These are phyloP conservation scores for Penicillium sp. DNA, from an alignment of 2,329 filamentous ascomycete species.

Conservation along the genomic window DNA sequence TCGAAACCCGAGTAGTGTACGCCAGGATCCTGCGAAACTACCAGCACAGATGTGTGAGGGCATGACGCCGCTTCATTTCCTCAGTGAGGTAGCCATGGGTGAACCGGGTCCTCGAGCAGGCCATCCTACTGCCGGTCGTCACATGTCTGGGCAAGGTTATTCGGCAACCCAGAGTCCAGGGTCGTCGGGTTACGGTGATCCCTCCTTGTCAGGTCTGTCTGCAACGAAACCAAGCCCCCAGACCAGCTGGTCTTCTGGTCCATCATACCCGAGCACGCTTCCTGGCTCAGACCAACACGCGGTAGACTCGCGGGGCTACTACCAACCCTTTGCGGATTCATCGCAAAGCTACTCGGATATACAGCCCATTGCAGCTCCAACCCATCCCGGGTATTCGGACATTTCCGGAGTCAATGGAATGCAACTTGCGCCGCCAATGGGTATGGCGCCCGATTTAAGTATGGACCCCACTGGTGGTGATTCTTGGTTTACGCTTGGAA, in stretches of 20 bases:
- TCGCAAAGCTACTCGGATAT: conserved; percentile 12
- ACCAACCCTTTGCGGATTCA: conserved; percentile 10
- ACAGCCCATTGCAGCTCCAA: conserved; percentile 1
- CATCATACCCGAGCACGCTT: conserved; percentile 11
- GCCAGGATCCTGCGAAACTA: not conserved
- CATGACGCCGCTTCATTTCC: conserved; percentile 39
- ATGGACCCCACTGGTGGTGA: conserved; percentile 31
- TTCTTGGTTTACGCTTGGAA: conserved; percentile 33
- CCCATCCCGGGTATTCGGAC: conserved; percentile 16
- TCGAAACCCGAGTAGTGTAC: not conserved
- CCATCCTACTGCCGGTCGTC: not conserved
- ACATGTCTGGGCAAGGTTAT: not conserved
- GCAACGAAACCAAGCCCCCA: conserved; percentile 3
- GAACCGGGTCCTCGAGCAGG: conserved; percentile 24
- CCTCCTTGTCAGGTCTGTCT: not conserved
- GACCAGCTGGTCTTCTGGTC: conserved; percentile 17
- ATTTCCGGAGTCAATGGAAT: conserved; percentile 19
- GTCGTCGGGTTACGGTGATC: not conserved
- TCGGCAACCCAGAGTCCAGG: conserved; percentile 5
- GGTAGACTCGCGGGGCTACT: conserved; percentile 8
- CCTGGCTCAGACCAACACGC: conserved; percentile 6
- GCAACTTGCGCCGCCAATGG: conserved; percentile 20
- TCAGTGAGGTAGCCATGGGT: conserved; percentile 46
- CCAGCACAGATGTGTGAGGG: conserved; percentile 15
- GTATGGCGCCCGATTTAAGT: conserved; percentile 29